phyloP scores from a whole-genome alignment of 768 basidiomycete species.

The Suillus spraguei region DNA sequence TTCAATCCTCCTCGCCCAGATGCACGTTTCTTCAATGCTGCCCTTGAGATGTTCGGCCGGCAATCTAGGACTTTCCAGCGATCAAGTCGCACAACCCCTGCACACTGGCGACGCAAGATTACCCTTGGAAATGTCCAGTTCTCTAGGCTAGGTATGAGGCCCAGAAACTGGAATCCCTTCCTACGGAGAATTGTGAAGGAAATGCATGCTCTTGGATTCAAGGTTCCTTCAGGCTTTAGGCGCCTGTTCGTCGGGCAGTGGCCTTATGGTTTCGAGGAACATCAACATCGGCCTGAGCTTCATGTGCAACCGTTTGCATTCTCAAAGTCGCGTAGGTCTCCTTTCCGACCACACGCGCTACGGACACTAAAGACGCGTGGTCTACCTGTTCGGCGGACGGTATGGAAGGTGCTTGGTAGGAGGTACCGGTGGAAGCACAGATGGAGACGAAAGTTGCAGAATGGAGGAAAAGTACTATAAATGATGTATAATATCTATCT shows the following conservation, averaged over 20 bases:
- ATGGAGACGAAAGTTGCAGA: conserved; percentile 14
- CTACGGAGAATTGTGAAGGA: conserved; percentile 40
- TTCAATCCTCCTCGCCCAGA: conserved; percentile 50
- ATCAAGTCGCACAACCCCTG: conserved; percentile 16
- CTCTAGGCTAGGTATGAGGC: conserved; percentile 27
- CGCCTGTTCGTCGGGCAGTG: conserved; percentile 42
- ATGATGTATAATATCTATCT: conserved; percentile 24
- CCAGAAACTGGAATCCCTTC: conserved; percentile 34
- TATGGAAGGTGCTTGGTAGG: conserved; percentile 26
- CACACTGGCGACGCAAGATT: conserved; percentile 35
- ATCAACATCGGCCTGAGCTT: conserved; percentile 9
- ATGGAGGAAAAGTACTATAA: conserved; percentile 30
- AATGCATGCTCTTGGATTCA: conserved; percentile 42
- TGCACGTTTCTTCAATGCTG: conserved; percentile 69
- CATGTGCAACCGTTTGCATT: conserved; percentile 33
- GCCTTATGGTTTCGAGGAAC: conserved; percentile 24
- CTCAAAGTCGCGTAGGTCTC: conserved; percentile 18
- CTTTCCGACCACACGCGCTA: conserved; percentile 28
- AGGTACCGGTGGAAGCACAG: conserved; percentile 22
- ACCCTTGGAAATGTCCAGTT: conserved; percentile 29
- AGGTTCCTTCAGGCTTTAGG: conserved; percentile 42
- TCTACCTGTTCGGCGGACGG: conserved; percentile 32
- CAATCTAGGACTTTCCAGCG: conserved; percentile 24
- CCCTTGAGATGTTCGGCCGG: conserved; percentile 47
- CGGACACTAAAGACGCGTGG: conserved; percentile 35